Evolutionary conservation across 306 rosid genomes (phyloP).

Genomic region (Lotus japonicus): DNA sequence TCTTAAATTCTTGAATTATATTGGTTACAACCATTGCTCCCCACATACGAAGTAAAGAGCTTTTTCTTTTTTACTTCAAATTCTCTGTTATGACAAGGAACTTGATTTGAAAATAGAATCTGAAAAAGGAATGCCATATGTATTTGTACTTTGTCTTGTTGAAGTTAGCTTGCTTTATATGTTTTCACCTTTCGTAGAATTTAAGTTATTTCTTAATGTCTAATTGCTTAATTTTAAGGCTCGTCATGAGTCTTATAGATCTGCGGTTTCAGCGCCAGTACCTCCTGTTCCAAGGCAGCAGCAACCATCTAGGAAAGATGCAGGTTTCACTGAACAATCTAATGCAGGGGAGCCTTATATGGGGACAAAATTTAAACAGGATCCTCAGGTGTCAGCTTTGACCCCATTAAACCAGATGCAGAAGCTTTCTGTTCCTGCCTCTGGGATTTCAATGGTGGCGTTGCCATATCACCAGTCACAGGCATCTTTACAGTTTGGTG

Average conservation of each 20-base stretch:
- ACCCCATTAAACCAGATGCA: constrained; percentile 51
- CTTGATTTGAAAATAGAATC: too few relatives aligned
- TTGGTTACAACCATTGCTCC: background rate
- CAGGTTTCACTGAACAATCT: constrained; percentile 34
- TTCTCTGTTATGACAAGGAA: too few relatives aligned
- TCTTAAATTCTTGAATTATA: background rate
- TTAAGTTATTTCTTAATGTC: background rate
- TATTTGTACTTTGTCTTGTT: background rate
- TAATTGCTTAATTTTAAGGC: constrained; percentile 40
- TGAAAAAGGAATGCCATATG: background rate
- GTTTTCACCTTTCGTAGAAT: background rate
- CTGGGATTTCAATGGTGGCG: constrained; percentile 50
- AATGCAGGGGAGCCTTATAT: constrained; percentile 38
- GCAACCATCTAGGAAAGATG: constrained; percentile 46
- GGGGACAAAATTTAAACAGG: constrained; percentile 46
- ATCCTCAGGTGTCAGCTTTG: constrained; percentile 37
- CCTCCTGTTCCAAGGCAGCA: constrained; percentile 69
- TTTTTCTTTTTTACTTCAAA: background rate
- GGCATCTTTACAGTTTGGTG: constrained; percentile 62
- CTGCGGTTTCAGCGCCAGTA: constrained; percentile 45
- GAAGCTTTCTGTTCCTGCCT: constrained; percentile 52
- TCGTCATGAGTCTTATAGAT: constrained; percentile 48
- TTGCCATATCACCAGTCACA: constrained; percentile 68
- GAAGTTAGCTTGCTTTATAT: background rate
- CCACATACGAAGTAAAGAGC: background rate